phyloP scores from a whole-genome alignment of 306 rosid species.

The Vigna mungo region DNA sequence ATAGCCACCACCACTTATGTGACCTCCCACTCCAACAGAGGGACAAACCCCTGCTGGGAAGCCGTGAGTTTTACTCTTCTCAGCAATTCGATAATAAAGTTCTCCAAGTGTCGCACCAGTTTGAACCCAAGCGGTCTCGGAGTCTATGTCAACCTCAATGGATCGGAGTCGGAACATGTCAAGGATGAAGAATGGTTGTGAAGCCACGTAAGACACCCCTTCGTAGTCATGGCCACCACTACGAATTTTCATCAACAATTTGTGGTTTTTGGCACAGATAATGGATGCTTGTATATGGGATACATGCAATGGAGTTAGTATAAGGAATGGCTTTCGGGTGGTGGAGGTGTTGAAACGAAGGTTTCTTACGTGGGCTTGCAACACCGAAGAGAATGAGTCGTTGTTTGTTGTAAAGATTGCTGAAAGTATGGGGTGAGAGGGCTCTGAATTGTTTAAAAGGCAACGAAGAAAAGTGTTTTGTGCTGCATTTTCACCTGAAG shows the following conservation, averaged over 20 bases:
- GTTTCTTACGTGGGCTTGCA: conserved; percentile 62
- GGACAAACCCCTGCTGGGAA: conserved; percentile 86
- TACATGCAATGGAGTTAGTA: conserved; percentile 64
- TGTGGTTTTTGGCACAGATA: conserved; percentile 58
- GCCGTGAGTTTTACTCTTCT: conserved; percentile 64
- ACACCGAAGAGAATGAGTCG: conserved; percentile 54
- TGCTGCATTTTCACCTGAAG: conserved; percentile 35
- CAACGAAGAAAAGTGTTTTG: conserved; percentile 54
- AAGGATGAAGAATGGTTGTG: conserved; percentile 66
- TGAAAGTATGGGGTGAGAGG: conserved; percentile 59
- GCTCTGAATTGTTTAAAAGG: conserved; percentile 52
- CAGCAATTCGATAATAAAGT: conserved; percentile 59
- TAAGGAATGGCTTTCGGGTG: conserved; percentile 64
- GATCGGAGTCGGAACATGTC: conserved; percentile 70
- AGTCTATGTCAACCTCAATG: conserved; percentile 50
- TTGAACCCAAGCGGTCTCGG: conserved; percentile 69
- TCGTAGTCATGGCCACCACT: conserved; percentile 84
- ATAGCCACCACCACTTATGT: conserved; percentile 80
- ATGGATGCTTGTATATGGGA: conserved; percentile 64
- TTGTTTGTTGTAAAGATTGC: conserved; percentile 62
- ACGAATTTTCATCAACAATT: conserved; percentile 67
- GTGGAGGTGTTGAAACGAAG: conserved; percentile 66
- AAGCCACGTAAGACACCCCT: conserved; percentile 62
- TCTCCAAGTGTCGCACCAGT: conserved; percentile 75
- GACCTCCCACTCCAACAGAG: conserved; percentile 80